Percentiles rank a stretch among this genome's conserved stretches.
These are phyloP conservation scores for Geranium incanum DNA, from an alignment of 441 rosid species.

Conservation along the genomic window DNA sequence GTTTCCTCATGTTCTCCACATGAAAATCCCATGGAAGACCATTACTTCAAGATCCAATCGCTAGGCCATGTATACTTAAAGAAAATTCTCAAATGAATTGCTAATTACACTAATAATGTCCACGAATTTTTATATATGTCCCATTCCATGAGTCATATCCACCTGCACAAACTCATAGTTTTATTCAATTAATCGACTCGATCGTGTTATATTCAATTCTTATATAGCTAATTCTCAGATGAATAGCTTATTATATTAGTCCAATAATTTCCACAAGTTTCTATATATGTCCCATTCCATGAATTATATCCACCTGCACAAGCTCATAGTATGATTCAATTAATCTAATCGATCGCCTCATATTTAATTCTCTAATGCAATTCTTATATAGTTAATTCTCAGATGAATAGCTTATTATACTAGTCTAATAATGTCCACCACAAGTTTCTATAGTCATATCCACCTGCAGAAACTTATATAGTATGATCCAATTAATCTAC, in stretches of 20 bases:
- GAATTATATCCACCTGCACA: background rate
- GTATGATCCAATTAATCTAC: no score
- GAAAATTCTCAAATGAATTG: background rate
- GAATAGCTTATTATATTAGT: no score
- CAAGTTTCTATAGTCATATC: no score
- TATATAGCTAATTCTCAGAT: no score
- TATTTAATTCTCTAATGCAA: no score
- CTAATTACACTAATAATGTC: background rate
- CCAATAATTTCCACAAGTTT: no score
- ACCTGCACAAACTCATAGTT: background rate
- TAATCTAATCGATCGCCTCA: background rate
- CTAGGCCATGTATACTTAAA: background rate
- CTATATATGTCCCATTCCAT: background rate
- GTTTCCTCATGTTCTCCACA: background rate
- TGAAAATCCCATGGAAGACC: conserved; percentile 1
- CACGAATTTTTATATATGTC: background rate
- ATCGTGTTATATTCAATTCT: no score
- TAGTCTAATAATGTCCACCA: no score
- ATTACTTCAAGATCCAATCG: background rate
- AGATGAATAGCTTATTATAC: no score
- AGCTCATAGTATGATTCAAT: background rate
- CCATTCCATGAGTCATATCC: background rate
- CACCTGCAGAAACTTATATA: no score
- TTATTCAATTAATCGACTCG: background rate
- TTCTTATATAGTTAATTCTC: no score